A percentile compares a stretch with the other conserved stretches of the same genome.
These are phyloP conservation scores for Rhodotorula paludigena DNA, from an alignment of 768 basidiomycete genomes.

Conservation along the genomic window DNA sequence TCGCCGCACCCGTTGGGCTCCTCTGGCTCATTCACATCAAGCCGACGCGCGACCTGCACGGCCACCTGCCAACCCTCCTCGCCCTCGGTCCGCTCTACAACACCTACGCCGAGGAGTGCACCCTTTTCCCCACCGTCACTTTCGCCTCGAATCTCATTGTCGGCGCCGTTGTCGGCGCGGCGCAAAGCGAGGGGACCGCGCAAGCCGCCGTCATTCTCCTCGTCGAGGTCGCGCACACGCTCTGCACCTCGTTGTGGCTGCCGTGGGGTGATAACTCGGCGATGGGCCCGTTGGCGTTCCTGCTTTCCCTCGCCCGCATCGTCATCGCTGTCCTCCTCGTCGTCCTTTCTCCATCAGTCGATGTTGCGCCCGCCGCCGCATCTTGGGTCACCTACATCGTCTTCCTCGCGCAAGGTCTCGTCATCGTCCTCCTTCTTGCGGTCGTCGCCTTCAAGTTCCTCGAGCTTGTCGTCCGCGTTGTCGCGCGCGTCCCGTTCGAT, in stretches of 20 bases:
- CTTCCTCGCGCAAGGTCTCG: conserved; percentile 68
- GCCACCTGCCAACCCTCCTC: conserved; percentile 86
- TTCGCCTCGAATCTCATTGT: conserved; percentile 76
- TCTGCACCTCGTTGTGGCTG: conserved; percentile 57
- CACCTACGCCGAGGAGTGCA: conserved; percentile 83
- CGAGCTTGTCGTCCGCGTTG: conserved; percentile 73
- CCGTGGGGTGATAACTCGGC: conserved; percentile 82
- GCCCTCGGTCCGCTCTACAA: conserved; percentile 89
- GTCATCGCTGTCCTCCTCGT: conserved; percentile 84
- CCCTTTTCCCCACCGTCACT: conserved; percentile 75
- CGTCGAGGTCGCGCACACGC: conserved; percentile 76
- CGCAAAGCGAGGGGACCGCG: conserved; percentile 80
- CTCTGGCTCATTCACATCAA: conserved; percentile 73
- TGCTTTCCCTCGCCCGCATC: conserved; percentile 73
- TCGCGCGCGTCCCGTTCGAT: conserved; percentile 76
- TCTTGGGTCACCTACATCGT: conserved; percentile 95
- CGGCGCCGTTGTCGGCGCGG: conserved; percentile 80
- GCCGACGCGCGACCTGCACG: conserved; percentile 83
- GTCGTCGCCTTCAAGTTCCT: conserved; percentile 79
- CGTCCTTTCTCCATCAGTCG: conserved; percentile 79
- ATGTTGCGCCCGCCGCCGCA: conserved; percentile 69
- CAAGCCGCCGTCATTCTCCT: conserved; percentile 87
- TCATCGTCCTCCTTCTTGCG: conserved; percentile 73
- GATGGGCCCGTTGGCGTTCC: conserved; percentile 92
- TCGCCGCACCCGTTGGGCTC: conserved; percentile 68